Conservation (phyloP, 176 grass and related monocot genomes). For the Metroxylon sagu region DNA sequence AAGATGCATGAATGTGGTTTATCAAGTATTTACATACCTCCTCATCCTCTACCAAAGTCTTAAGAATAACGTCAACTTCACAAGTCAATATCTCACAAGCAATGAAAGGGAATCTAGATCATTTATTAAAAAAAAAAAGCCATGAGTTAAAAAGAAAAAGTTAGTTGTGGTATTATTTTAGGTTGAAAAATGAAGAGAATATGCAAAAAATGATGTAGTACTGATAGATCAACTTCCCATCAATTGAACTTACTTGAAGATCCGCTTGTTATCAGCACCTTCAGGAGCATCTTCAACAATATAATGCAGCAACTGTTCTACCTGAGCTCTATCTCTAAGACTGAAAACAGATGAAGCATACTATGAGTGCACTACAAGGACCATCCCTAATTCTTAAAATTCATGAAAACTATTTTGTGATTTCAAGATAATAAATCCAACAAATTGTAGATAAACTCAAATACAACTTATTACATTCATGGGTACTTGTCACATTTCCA, state of each 20-base stretch:
- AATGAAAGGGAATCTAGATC: constrained; percentile 14
- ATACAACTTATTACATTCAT: too few species aligned
- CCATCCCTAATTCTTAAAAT: too few species aligned
- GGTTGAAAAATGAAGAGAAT: too few species aligned
- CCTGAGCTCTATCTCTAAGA: constrained; percentile 9
- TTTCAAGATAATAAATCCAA: too few species aligned
- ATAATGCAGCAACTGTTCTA: constrained; percentile 12
- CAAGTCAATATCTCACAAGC: constrained; percentile 20
- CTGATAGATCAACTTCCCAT: too few species aligned
- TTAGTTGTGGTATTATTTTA: background rate
- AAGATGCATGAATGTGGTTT: background rate
- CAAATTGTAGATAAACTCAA: too few species aligned
- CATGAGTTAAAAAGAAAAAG: background rate
- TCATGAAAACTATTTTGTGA: too few species aligned
- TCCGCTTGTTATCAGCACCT: constrained; percentile 4
- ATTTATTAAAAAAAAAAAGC: background rate
- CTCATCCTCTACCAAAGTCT: constrained; percentile 12
- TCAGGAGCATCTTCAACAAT: constrained; percentile 12
- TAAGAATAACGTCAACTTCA: constrained; percentile 14
- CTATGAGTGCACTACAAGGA: background rate
- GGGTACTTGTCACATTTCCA: too few species aligned
- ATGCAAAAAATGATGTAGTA: too few species aligned
- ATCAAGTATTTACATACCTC: background rate
- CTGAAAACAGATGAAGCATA: background rate
- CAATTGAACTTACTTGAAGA: constrained; percentile 3